Base-by-base conservation (phyloP, 2,329 filamentous ascomycete species). In the Aspergillus neoniger region DNA sequence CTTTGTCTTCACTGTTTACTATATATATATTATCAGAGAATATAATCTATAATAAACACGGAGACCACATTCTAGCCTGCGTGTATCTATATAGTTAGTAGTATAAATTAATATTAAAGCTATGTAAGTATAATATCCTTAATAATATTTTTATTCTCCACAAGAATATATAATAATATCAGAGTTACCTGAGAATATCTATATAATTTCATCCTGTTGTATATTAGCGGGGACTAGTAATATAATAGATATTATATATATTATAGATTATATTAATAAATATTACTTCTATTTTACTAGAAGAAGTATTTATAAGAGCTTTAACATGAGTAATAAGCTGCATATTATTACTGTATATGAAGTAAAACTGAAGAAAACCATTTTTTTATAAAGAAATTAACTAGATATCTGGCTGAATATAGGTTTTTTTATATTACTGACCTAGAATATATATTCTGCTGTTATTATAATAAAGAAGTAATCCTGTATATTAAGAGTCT, bases 381-480 rank as follows among this genome's bases (percentile, higher is more conserved):
- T 41, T 7, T 5, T 19, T 41, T 17, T 17, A 7, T n/a, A 41
- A 7, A 7, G n/a, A 41, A 17, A 41, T 41, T 19, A 5, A 2
- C 17, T 41, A 6, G 21, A 55, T 55, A 23, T 55, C 23, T n/a
- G 53, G 15, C 39, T 55, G 53, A 14, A 47, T n/a, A 9, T 32
- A 9, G 2, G 53, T 55, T 32, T 8, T 47, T 55, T 55, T 39
- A 6, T 55, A 55, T 39, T 39, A 55, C 41, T 48, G 53, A 36
- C 53, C 53, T 15, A 55, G 32, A 17, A 55, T 47, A 5, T n/a
- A 6, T 48, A 6, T 55, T 14, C 6, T 55, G 17, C 19, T 17
- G 15, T 55, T n/a, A 10, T 47, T 47, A 15, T 55, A 55, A 10
- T 5, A 12, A 30, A 55, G 41, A 17, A 55, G 53, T 25, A 55